These are phyloP conservation scores for Asterophora lycoperdoides DNA, from an alignment of 768 basidiomycete species.

Conservation along the genomic window DNA sequence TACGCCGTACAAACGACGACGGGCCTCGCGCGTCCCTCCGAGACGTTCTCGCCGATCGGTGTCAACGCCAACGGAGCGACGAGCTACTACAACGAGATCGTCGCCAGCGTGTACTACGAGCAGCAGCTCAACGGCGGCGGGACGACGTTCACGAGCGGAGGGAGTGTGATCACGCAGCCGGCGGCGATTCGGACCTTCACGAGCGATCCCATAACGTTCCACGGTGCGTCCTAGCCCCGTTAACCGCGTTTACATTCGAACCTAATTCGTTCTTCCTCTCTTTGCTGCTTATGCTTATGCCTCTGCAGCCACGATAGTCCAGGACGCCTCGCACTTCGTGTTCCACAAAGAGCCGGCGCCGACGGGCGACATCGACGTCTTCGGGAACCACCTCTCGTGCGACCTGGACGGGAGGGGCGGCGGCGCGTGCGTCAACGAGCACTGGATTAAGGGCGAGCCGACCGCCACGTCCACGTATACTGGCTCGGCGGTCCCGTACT, in stretches of 20 bases:
- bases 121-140: slow-evolving; percentile 1
- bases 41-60: slow-evolving; percentile 7
- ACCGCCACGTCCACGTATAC: slow-evolving; percentile 7
- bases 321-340: slow-evolving; percentile 11
- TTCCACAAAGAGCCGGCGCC: slow-evolving; percentile 2
- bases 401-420: slow-evolving; percentile 10
- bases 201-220: background rate
- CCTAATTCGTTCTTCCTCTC: too few species aligned
- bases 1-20: background rate
- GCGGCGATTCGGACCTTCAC: slow-evolving; percentile 7
- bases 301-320: too few species aligned
- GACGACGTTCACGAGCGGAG: slow-evolving; percentile 1
- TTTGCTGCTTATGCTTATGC: too few species aligned
- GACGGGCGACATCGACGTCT: background rate
- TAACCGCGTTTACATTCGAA: too few species aligned
- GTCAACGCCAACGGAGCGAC: slow-evolving; percentile 10
- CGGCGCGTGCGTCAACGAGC: slow-evolving; percentile 4
- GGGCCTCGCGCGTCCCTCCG: background rate
- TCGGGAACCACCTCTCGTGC: slow-evolving; percentile 1
- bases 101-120: slow-evolving; percentile 8
- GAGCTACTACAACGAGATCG: slow-evolving; percentile 10
- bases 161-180: background rate
- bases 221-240: background rate
- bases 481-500: slow-evolving; percentile 3
- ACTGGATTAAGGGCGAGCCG: slow-evolving; percentile 1